Evolutionary conservation across 2,329 filamentous ascomycete genomes (phyloP), one percentile per base, ranked within the genome.

Genomic region (Ceratocystis colombiana): DNA sequence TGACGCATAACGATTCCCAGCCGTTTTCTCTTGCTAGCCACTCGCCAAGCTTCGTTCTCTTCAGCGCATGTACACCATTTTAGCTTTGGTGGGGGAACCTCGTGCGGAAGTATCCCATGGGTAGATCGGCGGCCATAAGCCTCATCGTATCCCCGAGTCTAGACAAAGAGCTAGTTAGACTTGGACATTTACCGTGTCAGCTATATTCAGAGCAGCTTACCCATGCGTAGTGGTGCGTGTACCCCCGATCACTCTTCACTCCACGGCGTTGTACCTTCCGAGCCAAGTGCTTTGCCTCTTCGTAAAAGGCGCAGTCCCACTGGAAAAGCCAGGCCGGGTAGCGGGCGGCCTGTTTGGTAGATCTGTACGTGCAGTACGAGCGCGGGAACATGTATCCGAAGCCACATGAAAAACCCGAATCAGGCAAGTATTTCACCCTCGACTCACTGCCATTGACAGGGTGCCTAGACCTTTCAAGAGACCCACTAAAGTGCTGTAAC

Each of bases 231-330:
- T 65, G 63, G 25, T 65, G 63, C 6, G 63, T 65, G 37, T 65
- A 65, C 25, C 63, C 30, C 17, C 33, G 33, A 30, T 65, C 63
- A 17, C 63, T 45, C n/a, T 37, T 17, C 20, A 65, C 37, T n/a
- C 63, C 63, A 25, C 63, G 63, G 22, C 63, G 63, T 41, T 65
- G 50, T 4, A 65, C 37, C 50, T 65, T 65, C 20, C 41, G 50
- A 45, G 30, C 20, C 12, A 65, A 37, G 22, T 65, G 63, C 50
- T 65, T 65, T 7, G 37, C 63, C 50, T 65, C 63, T 33, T 65
- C 63, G 50, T 59, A 65, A 37, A 59, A 65, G 63, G 63, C 63
- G 44, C 63, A 65, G 22, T 65, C 63, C 63, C 63, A 65, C 20
- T 57, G 63, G 28, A 65, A 55, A 4, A 65, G 50, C 63, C 63